phyloP scores from a whole-genome alignment of 805 yeast species.

The Maudiozyma saulgeensis region DNA sequence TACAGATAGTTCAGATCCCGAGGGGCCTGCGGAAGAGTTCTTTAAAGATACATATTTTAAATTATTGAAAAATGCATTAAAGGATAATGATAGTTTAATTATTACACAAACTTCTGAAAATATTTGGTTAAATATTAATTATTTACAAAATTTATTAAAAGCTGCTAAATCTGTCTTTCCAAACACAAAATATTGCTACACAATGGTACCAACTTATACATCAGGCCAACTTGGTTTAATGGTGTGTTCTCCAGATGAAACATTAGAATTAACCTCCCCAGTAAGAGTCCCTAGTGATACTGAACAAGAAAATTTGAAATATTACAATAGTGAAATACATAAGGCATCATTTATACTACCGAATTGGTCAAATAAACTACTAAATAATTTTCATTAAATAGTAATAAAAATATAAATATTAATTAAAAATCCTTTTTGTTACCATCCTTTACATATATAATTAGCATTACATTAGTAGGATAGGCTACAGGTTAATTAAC shows the following conservation, averaged over 20 bases:
- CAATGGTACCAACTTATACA: conserved; percentile 81
- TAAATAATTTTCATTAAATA: conserved; percentile 5
- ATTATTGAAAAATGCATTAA: conserved; percentile 53
- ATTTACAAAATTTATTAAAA: conserved; percentile 38
- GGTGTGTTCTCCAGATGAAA: conserved; percentile 52
- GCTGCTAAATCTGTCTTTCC: conserved; percentile 49
- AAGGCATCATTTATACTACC: conserved; percentile 69
- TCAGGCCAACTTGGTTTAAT: conserved; percentile 80
- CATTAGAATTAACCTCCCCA: conserved; percentile 42
- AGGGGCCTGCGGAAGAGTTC: conserved; percentile 88
- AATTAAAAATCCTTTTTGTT: no score
- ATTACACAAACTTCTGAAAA: conserved; percentile 74
- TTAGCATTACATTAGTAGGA: not conserved
- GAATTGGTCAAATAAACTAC: conserved; percentile 53
- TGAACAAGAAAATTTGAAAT: conserved; percentile 45
- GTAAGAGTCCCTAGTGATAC: conserved; percentile 36
- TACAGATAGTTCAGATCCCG: conserved; percentile 91
- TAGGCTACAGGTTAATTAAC: no score
- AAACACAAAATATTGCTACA: conserved; percentile 57
- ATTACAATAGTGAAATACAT: conserved; percentile 62
- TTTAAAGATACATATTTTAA: conserved; percentile 72
- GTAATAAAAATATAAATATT: no score
- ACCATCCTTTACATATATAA: not conserved
- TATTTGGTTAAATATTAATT: conserved; percentile 59
- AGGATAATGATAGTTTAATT: conserved; percentile 48